Evolutionary conservation across 2,329 filamentous ascomycete species (phyloP).

Genomic region (Aspergillus sergii): DNA sequence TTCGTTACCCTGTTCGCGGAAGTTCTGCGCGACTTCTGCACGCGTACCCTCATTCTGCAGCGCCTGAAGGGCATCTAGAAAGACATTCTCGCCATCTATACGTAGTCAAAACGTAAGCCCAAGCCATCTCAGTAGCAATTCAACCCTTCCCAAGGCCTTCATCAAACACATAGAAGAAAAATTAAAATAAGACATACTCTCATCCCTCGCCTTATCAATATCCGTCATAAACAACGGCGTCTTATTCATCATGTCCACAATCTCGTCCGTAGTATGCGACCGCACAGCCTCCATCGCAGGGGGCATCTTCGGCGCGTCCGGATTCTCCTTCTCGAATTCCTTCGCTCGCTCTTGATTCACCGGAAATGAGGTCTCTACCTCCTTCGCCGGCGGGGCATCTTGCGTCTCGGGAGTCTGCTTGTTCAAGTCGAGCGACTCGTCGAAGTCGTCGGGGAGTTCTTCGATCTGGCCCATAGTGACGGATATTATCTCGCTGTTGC

Average conservation of each 20-base stretch:
- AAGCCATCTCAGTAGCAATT: background rate
- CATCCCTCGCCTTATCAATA: constrained; percentile 64
- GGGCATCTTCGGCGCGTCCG: constrained; percentile 52
- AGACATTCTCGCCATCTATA: constrained; percentile 70
- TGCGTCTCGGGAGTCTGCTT: constrained; percentile 24
- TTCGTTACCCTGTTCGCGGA: constrained; percentile 92
- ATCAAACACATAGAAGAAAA: constrained; percentile 2
- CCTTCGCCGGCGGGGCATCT: constrained; percentile 21
- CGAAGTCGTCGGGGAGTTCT: constrained; percentile 55
- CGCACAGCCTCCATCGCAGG: constrained; percentile 61
- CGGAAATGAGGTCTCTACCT: constrained; percentile 37
- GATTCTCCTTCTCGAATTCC: constrained; percentile 32
- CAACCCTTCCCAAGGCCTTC: background rate
- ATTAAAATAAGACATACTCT: constrained; percentile 41
- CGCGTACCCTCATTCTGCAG: constrained; percentile 91
- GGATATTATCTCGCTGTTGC: background rate
- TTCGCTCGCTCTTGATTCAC: constrained; percentile 41
- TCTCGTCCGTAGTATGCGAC: constrained; percentile 60
- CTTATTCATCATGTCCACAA: constrained; percentile 67
- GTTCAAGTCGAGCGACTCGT: constrained; percentile 50
- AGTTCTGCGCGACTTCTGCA: constrained; percentile 77
- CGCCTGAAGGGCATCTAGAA: constrained; percentile 83
- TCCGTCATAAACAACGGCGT: constrained; percentile 95
- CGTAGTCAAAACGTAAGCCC: constrained; percentile 5
- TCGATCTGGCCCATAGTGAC: constrained; percentile 54